phyloP scores from a whole-genome alignment of 78 protist species.

The Capsaspora owczarzaki region DNA sequence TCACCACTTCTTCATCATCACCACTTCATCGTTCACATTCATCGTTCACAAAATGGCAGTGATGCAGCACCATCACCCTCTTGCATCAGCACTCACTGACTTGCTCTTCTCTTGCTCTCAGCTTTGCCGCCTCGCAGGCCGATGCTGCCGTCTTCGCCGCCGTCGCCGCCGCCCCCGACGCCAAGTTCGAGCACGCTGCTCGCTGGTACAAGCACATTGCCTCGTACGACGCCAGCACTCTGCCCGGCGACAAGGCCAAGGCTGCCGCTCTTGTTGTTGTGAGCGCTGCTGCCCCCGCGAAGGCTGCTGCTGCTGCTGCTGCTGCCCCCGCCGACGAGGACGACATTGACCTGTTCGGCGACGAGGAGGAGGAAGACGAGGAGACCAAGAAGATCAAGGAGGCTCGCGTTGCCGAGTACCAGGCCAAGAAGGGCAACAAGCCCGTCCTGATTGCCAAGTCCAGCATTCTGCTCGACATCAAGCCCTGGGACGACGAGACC shows the following conservation, averaged over 20 bases:
- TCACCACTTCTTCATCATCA: too few species aligned
- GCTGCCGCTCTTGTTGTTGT: too few species aligned
- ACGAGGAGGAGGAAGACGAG: constrained; percentile 57
- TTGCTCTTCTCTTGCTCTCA: too few species aligned
- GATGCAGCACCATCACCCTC: too few species aligned
- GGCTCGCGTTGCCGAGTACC: constrained; percentile 33
- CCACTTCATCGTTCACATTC: too few species aligned
- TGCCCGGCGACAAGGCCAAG: too few species aligned
- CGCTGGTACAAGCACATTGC: constrained; percentile 65
- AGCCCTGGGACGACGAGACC: constrained; percentile 83
- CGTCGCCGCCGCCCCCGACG: constrained; percentile 39
- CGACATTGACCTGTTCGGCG: constrained; percentile 68
- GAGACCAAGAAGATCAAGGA: constrained; percentile 50
- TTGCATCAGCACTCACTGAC: too few species aligned
- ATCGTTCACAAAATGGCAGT: too few species aligned
- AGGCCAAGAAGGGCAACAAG: constrained; percentile 39
- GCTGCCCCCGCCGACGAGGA: constrained; percentile 39
- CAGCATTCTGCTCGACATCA: constrained; percentile 65
- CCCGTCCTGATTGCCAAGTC: constrained; percentile 47
- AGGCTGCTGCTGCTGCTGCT: constrained; percentile 14
- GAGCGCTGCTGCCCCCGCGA: neutral
- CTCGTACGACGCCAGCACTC: constrained; percentile 32
- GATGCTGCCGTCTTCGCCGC: constrained; percentile 46
- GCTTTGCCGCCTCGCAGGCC: constrained; percentile 43
- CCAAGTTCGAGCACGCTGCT: constrained; percentile 45